Base-by-base conservation (phyloP, 345 rosid genomes). In the Durio zibethinus region DNA sequence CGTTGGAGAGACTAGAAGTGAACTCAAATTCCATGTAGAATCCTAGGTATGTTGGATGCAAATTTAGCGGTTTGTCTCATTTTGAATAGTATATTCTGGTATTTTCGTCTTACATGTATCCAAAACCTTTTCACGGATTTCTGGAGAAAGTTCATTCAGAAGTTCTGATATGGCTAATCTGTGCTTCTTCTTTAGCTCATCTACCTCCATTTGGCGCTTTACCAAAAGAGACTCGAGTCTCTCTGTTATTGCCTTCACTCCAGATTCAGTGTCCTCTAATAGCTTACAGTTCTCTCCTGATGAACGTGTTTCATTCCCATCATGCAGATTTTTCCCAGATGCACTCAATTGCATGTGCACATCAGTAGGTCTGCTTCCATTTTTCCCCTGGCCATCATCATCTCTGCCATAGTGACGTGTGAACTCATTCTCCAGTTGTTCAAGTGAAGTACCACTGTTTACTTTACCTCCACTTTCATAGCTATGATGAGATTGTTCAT, bases 151-250 rank as follows among this genome's bases (percentile, higher is more conserved):
- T 77, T 88, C 91, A 57, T 85, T 87, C 76, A 96, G 78, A 75
- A 92, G 81, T 25, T 89, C 88, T n/a, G 80, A 78, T 77, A 92
- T 84, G 25, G 82, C 86, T 56, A 77, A 74, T 68, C 83, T 82
- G 72, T 96, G 98, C 82, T 86, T 84, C 82, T 81, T 86, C 79
- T 83, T 85, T 48, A 90, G 79, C 83, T 92, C 90, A 59, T 89
- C 89, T 70, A 93, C 76, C 73, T 96, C 97, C 78, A 80, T 83
- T 84, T 90, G 89, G 78, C 93, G 97, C 81, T 85, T 80, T 69
- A 67, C 69, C 82, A 96, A 76, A 73, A 93, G 76, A 79, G 79
- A 54, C 83, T 93, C 89, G 18, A 96, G 92, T 79, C 85, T 86
- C 75, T 89, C 83, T 0, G 82, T 86, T 75, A 84, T 62, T 25